These are phyloP conservation scores for Aquilaria sinensis DNA, from an alignment of 345 rosid genomes.

Conservation along the genomic window DNA sequence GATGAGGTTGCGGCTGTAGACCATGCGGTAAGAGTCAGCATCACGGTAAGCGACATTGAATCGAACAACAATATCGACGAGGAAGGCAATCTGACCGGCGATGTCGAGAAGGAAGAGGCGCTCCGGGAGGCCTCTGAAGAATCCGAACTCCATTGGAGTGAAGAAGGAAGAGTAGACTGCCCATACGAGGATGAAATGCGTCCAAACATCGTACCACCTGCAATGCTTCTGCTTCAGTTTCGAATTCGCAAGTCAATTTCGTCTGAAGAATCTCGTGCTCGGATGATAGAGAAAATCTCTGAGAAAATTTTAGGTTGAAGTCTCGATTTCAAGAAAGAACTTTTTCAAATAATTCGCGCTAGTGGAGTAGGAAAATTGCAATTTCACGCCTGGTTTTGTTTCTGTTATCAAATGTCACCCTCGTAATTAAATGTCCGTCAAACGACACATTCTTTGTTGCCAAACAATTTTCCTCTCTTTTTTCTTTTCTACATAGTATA, in stretches of 20 bases:
- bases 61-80: conserved; percentile 52
- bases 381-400: too few relatives aligned
- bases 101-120: conserved; percentile 66
- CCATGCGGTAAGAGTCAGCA: conserved; percentile 43
- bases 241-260: neutral
- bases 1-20: conserved; percentile 46
- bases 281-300: too few relatives aligned
- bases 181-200: conserved; percentile 69
- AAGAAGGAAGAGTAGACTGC: conserved; percentile 90
- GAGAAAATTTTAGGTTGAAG: too few relatives aligned
- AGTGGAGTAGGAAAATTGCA: too few relatives aligned
- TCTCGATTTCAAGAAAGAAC: too few relatives aligned
- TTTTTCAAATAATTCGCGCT: too few relatives aligned
- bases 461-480: too few relatives aligned
- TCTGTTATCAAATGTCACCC: too few relatives aligned
- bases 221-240: neutral
- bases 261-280: too few relatives aligned
- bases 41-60: conserved; percentile 71
- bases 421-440: too few relatives aligned
- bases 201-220: conserved; percentile 72
- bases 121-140: conserved; percentile 76
- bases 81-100: conserved; percentile 66
- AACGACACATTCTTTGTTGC: too few relatives aligned
- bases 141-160: conserved; percentile 82
- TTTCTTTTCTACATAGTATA: too few relatives aligned